These are phyloP conservation scores for Schizophyllum commune DNA, from an alignment of 1,284 basidiomycete species.

Conservation along the genomic window DNA sequence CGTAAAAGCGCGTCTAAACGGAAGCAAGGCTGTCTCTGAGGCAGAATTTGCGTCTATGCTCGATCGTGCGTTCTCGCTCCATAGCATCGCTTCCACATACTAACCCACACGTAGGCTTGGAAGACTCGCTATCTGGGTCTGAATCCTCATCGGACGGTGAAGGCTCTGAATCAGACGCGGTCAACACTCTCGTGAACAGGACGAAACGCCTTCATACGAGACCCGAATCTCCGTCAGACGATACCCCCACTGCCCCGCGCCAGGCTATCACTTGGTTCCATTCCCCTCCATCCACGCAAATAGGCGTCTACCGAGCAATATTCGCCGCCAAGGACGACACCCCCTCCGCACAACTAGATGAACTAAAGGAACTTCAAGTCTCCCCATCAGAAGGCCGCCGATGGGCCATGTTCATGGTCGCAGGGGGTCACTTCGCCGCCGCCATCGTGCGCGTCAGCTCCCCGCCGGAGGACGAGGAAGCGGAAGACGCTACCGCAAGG, in stretches of 20 bases:
- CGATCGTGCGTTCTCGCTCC: slow-evolving; percentile 49
- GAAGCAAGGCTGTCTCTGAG: slow-evolving; percentile 58
- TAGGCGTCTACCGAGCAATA: slow-evolving; percentile 80
- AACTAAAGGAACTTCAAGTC: slow-evolving; percentile 63
- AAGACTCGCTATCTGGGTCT: slow-evolving; percentile 86
- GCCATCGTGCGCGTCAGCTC: slow-evolving; percentile 72
- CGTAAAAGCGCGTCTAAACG: slow-evolving; percentile 71
- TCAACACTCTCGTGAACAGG: slow-evolving; percentile 62
- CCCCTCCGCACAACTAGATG: slow-evolving; percentile 38
- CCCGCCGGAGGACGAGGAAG: slow-evolving; percentile 37
- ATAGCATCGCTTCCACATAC: not conserved
- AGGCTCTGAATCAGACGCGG: slow-evolving; percentile 52
- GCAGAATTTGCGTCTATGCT: slow-evolving; percentile 69
- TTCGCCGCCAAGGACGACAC: slow-evolving; percentile 45
- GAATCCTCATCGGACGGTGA: slow-evolving; percentile 57
- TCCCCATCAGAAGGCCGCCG: slow-evolving; percentile 58
- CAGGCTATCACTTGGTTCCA: slow-evolving; percentile 89
- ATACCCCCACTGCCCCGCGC: slow-evolving; percentile 40
- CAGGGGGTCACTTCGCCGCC: slow-evolving; percentile 96
- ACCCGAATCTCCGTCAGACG: slow-evolving; percentile 38
- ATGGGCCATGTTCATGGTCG: slow-evolving; percentile 94
- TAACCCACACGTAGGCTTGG: slow-evolving; percentile 46
- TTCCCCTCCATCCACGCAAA: slow-evolving; percentile 75
- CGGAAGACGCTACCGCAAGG: slow-evolving; percentile 27
- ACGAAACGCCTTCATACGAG: slow-evolving; percentile 37